Base-by-base conservation (phyloP, 176 grass and related monocot species). In the Carex pumila region DNA sequence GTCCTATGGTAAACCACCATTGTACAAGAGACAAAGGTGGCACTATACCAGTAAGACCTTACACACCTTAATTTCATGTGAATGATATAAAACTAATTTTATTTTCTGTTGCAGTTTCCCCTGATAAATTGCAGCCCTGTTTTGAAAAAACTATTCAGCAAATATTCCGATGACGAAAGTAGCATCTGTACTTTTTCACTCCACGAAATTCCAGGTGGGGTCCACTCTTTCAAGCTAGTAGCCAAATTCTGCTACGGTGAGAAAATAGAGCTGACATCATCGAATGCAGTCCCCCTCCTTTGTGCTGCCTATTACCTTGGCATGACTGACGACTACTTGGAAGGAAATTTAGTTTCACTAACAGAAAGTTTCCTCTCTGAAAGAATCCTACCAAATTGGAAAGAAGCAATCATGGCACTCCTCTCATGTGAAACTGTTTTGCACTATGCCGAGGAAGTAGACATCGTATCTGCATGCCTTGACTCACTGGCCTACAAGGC, bases 231-330 rank as follows among this genome's bases (percentile, higher is more conserved):
- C 83, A 92, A 97, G 88, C 85, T 97, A 60, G 86, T 88, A 6
- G 90, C 92, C 12, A 90, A 85, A 86, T 97, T 97, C 88, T 97
- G 94, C 85, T 97, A 97, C 34, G 92, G 93, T 81, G 88, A 94
- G 25, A 94, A 94, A 92, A 88, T 97, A 55, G 90, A 94, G 84
- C 90, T 97, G 7, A 94, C 88, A 79, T 84, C 90, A 56, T 86
- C 53, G 13, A 97, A 97, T 85, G 94, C 94, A 53, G 92, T 94
- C 61, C 87, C 80, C 72, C 88, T 97, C 63, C 92, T 90, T 1
- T 97, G 94, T 84, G 92, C 94, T 32, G 90, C 94, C 17, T 91
- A 94, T 84, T 92, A 94, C 88, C 87, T 97, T 1, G 79, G 75
- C 67, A 97, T 97, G 94, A 97, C 88, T n/a, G 94, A 97, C 83